phyloP scores from a whole-genome alignment of 139 green algal species.

The Gonium pectorale region DNA sequence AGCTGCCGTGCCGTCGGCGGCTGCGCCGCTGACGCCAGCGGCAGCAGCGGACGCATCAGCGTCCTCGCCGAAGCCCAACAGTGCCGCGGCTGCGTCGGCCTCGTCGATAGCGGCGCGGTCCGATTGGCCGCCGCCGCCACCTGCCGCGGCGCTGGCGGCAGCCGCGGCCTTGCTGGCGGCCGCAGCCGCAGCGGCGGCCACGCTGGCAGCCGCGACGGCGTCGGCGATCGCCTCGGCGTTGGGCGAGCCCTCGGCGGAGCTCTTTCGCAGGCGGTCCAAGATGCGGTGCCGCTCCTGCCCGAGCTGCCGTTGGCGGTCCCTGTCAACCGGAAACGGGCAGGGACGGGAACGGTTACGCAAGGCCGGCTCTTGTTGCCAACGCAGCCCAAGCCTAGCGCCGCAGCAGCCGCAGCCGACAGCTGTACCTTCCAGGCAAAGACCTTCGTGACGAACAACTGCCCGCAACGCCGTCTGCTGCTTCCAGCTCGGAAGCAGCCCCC shows the following conservation, averaged over 20 bases:
- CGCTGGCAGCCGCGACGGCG: constrained; percentile 30
- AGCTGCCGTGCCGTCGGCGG: neutral
- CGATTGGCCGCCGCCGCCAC: neutral
- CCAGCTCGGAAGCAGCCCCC: too few relatives aligned
- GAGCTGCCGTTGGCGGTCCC: constrained; percentile 26
- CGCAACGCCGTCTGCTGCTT: too few relatives aligned
- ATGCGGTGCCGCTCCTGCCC: constrained; percentile 28
- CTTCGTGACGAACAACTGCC: too few relatives aligned
- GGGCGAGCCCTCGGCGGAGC: neutral
- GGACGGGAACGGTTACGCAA: too few relatives aligned
- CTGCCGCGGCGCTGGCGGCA: neutral
- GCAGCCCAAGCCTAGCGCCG: too few relatives aligned
- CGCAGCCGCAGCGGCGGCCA: neutral
- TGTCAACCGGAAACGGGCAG: neutral
- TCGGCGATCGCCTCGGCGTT: constrained; percentile 9
- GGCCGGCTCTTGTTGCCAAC: too few relatives aligned
- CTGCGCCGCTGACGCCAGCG: constrained; percentile 25
- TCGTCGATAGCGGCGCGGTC: constrained; percentile 54
- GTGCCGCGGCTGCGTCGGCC: constrained; percentile 69
- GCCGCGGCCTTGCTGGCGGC: constrained; percentile 3
- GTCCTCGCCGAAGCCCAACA: constrained; percentile 64
- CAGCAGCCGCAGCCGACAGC: too few relatives aligned
- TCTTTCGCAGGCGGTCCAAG: constrained; percentile 22
- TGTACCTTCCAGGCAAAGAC: too few relatives aligned
- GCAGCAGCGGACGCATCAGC: neutral